Base-by-base conservation (phyloP, 352 stramenopile species). In the Globisporangium emineosum region DNA sequence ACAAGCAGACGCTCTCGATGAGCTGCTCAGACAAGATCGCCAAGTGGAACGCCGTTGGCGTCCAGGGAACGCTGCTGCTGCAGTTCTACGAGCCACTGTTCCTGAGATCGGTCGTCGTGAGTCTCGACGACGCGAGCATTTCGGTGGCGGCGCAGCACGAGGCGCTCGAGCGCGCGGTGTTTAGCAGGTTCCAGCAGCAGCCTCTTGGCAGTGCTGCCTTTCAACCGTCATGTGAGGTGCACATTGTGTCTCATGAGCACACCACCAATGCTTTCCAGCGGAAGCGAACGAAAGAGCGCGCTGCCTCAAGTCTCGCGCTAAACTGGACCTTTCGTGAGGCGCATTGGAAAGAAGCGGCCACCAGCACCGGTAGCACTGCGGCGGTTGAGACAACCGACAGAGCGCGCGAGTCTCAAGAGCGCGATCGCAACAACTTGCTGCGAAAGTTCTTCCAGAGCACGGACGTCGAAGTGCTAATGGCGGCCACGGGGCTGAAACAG, bases 1-100 rank as follows among this genome's bases (percentile, higher is more conserved):
- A 91, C 58, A 90, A 96, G 53, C 88, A 93, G 72, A 96, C 89
- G 56, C 71, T 88, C 42, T 97, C 86, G 3, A 97, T 98, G 89
- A 98, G 91, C 47, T 98, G 94, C 71, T 96, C 86, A 10, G 92
- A 98, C 69, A 98, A 98, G 76, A 50, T 98, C 53, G 81, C 89
- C 37, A 83, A 85, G 70, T 98, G 94, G 94, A 80, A 76, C 35
- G 64, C 79, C 9, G 27, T 91, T 5, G 94, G 94, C 9, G 62
- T 97, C 10, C 90, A 98, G 57, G 93, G 94, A 55, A 73, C 67
- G 8, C 56, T 93, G 45, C 63, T 95, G 43, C 65, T 86, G 51
- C 75, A 79, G 40, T 91, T 78, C 72, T 92, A 81, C 57, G 80
- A 86, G 29, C 82, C 82, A 0, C 25, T 94, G 9, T 67, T 69